These are phyloP conservation scores for Phyllosticta citribraziliensis DNA, from an alignment of 2,329 filamentous ascomycete genomes.

Conservation along the genomic window DNA sequence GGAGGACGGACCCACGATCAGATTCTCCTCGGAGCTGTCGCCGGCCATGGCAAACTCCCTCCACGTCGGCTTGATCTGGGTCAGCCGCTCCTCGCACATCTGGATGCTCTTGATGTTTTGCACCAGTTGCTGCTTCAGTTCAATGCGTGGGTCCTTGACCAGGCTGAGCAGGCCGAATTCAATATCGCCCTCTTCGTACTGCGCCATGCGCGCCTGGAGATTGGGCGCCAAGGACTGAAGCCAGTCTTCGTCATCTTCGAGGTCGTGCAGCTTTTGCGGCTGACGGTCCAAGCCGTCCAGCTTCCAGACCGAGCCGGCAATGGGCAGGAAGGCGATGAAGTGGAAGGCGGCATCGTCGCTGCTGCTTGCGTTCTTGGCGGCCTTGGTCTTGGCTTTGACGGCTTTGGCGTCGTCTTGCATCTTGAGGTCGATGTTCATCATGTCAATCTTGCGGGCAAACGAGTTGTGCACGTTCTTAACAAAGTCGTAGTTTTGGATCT, in stretches of 20 bases:
- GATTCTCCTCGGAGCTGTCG: conserved; percentile 15
- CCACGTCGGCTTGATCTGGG: conserved; percentile 35
- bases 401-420: conserved; percentile 35
- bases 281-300: conserved; percentile 73
- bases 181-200: conserved; percentile 47
- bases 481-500: conserved; percentile 63
- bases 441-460: conserved; percentile 70
- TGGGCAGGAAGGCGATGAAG: conserved; percentile 81
- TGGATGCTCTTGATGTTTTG: conserved; percentile 37
- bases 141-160: conserved; percentile 53
- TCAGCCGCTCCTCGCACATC: conserved; percentile 31
- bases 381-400: not conserved
- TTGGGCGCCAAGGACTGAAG: conserved; percentile 52
- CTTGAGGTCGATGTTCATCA: conserved; percentile 58
- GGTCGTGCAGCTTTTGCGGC: conserved; percentile 37
- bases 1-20: conserved; percentile 12
- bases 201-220: conserved; percentile 56
- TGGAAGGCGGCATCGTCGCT: conserved; percentile 62
- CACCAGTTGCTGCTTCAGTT: conserved; percentile 35
- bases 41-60: conserved; percentile 20
- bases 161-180: conserved; percentile 73
- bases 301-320: conserved; percentile 69
- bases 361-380: conserved; percentile 23
- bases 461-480: conserved; percentile 81
- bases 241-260: conserved; percentile 49